Base-by-base conservation (phyloP, 2,329 filamentous ascomycete species). In the Cadophora sp. region DNA sequence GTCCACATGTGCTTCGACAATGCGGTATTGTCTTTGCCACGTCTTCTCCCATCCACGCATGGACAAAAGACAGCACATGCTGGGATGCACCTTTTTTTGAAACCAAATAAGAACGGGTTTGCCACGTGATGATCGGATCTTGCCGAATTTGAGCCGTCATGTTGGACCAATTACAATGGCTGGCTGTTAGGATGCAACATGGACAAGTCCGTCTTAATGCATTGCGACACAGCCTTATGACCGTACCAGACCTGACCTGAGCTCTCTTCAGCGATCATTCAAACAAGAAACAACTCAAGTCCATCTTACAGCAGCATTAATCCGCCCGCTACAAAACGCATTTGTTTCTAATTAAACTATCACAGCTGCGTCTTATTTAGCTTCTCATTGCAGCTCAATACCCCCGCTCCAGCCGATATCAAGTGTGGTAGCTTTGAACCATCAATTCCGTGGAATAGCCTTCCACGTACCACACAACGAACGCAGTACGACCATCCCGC, bases 351-450 rank as follows among this genome's bases (percentile, higher is more conserved):
- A 46, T 43, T 40, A 58, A 96, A 40, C 98, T 86, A 78, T 98
- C 95, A 80, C 98, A 98, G 73, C 92, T 92, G 72, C 95, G 82
- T 68, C 91, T 91, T 66, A 99, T 91, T 40, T 12, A 11, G 73
- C 92, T 94, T 82, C 62, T 27, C 0, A 11, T 6, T 27, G n/a
- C 5, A 48, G 40, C 53, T 46, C 43, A n/a, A 37, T 8, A 3
- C 31, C 29, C 50, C 27, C 46, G 40, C 40, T 9, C 16, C 50
- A 37, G 55, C 37, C 65, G 31, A 16, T 34, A 26, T 56, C 60
- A 56, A 19, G 55, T 34, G 55, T 34, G 29, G n/a, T 40, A 68
- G 66, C 62, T 63, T 65, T 50, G 65, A 67, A 27, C 27, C 26
- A 43, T 34, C 29, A 24, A 48, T 51, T 26, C 34, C 51, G 40